Percentiles rank a stretch among this genome's conserved stretches.
These are phyloP conservation scores for Apiosordaria backusii DNA, from an alignment of 495 filamentous ascomycete species.

Conservation along the genomic window DNA sequence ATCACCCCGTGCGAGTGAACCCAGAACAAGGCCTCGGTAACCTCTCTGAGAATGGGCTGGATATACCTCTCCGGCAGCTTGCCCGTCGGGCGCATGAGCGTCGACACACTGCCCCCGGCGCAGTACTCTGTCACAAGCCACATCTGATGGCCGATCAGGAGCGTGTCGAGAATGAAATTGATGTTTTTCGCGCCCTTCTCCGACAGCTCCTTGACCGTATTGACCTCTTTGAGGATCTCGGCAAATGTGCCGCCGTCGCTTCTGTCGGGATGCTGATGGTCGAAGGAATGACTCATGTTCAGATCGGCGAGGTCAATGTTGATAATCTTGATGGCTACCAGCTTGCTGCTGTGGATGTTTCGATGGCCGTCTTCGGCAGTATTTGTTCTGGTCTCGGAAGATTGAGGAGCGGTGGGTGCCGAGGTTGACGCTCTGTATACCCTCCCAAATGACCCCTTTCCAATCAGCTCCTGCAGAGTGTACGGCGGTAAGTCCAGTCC, in stretches of 20 bases:
- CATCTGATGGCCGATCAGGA: slow-evolving; percentile 79
- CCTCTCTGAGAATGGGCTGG: slow-evolving; percentile 84
- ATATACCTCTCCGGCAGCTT: slow-evolving; percentile 87
- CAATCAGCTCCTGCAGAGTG: slow-evolving; percentile 82
- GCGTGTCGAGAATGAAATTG: slow-evolving; percentile 82
- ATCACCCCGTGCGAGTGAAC: slow-evolving; percentile 91
- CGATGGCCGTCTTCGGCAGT: no score
- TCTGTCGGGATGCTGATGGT: no score
- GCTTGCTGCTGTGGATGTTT: slow-evolving; percentile 48
- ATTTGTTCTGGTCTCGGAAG: no score
- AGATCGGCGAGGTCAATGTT: slow-evolving; percentile 62
- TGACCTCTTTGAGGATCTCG: slow-evolving; percentile 85
- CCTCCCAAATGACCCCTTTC: slow-evolving; percentile 91
- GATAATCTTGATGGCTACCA: slow-evolving; percentile 93
- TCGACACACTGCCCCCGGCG: slow-evolving; percentile 88
- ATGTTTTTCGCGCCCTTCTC: slow-evolving; percentile 84
- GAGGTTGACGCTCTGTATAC: slow-evolving; percentile 76
- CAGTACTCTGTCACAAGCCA: slow-evolving; percentile 98
- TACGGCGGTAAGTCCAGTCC: slow-evolving; percentile 55
- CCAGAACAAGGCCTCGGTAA: slow-evolving; percentile 76
- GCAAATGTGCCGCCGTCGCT: slow-evolving; percentile 75
- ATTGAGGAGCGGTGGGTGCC: slow-evolving; percentile 23
- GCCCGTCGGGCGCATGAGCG: slow-evolving; percentile 62
- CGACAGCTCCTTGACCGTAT: slow-evolving; percentile 75
- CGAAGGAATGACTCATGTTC: slow-evolving; percentile 63